Conservation (phyloP, 1,284 basidiomycete species). For the Exsudoporus floridanus region DNA sequence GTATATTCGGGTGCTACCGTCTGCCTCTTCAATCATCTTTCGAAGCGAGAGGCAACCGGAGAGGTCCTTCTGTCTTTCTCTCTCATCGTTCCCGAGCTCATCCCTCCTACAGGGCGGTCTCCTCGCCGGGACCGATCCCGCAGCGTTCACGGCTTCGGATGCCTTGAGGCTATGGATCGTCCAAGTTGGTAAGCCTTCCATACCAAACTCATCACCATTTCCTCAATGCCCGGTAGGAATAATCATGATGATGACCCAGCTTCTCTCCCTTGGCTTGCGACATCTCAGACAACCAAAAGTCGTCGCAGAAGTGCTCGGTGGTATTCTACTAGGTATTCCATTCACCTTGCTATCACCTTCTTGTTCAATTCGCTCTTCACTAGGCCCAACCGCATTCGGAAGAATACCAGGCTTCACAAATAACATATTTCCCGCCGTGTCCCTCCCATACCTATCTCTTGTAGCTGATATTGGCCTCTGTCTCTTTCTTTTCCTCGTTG, state of each 20-base stretch:
- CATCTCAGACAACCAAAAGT: slow-evolving; percentile 69
- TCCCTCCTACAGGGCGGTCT: slow-evolving; percentile 44
- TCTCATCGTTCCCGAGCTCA: slow-evolving; percentile 3
- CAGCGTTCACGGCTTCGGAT: slow-evolving; percentile 49
- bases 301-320: slow-evolving; percentile 75
- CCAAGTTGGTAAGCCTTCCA: slow-evolving; percentile 50
- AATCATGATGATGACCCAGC: slow-evolving; percentile 64
- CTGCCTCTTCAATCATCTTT: neutral
- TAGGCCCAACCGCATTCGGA: slow-evolving; percentile 58
- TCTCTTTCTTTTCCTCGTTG: slow-evolving; percentile 88
- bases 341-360: neutral
- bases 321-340: slow-evolving; percentile 58
- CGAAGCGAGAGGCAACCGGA: slow-evolving; percentile 24
- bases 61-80: slow-evolving; percentile 5
- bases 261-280: slow-evolving; percentile 55
- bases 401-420: slow-evolving; percentile 36
- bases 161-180: slow-evolving; percentile 74
- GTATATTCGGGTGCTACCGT: neutral
- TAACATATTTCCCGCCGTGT: slow-evolving; percentile 73
- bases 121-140: slow-evolving; percentile 54
- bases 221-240: slow-evolving; percentile 39
- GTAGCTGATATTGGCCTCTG: slow-evolving; percentile 88
- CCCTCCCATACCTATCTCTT: slow-evolving; percentile 75
- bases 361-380: neutral
- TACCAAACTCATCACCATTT: neutral